Base-by-base conservation (phyloP, 1,284 basidiomycete species). In the Chalciporus sp. region DNA sequence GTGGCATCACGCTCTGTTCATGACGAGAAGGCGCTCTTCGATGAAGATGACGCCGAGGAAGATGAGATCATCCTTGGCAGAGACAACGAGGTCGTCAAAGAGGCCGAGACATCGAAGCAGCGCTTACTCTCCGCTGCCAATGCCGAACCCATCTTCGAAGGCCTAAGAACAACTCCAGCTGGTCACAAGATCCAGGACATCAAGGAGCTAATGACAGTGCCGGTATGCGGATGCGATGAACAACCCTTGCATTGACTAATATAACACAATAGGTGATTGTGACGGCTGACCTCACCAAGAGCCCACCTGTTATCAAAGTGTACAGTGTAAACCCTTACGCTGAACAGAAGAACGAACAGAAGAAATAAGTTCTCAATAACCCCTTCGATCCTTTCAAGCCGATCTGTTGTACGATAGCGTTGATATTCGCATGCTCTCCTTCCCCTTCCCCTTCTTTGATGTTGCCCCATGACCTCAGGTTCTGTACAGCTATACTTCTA, bases 111-210 rank as follows among this genome's bases (percentile, higher is more conserved):
- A 11, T 92, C 89, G 33, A 85, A 80, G 69, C 94, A 95, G 73
- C 83, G 90, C 58, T 68, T 84, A 43, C 75, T 89, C 58, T 94
- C 91, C n/a, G 84, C 85, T 59, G 79, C 83, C 39, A 90, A 88
- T 72, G 72, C 79, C 37, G 76, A 82, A 63, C 86, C 89, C 46
- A 74, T 81, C 58, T 96, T 95, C 64, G 90, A 96, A 67, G 92
- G 92, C 4, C 73, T 96, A 61, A 83, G 87, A 67, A 75, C 75
- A 23, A 87, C 85, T 1, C 60, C 80, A 8, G 77, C 85, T 41
- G 92, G 92, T 16, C 95, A 97, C 74, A 90, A 85, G 75, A 92
- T 95, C 64, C 95, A 98, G 75, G 93, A 95, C 65, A 91, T 98
- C 66, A 86, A 81, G 64, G 94, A 96, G 70, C 74, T 95, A 62